Percentiles rank a stretch among this genome's conserved stretches.
phyloP scores from a whole-genome alignment of 768 basidiomycete species.

The Grammothele lineata region DNA sequence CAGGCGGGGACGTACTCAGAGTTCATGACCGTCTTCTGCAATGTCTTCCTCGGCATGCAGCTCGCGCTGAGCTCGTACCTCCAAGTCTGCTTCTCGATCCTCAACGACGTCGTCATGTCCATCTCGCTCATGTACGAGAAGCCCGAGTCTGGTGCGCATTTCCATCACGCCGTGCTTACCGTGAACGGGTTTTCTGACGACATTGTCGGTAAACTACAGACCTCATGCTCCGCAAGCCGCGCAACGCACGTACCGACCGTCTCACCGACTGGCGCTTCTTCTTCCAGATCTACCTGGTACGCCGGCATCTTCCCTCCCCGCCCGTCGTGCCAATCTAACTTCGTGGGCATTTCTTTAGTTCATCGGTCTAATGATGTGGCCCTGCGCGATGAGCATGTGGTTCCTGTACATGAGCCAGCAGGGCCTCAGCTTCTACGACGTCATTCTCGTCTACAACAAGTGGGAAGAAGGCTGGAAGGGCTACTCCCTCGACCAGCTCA shows the following conservation, averaged over 20 bases:
- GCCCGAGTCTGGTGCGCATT: slow-evolving; percentile 50
- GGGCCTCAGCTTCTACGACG: slow-evolving; percentile 43
- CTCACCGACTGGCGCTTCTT: slow-evolving; percentile 51
- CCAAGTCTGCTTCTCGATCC: slow-evolving; percentile 53
- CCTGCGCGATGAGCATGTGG: slow-evolving; percentile 38
- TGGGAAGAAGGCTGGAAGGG: slow-evolving; percentile 35
- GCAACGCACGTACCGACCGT: slow-evolving; percentile 51
- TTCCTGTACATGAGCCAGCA: slow-evolving; percentile 35
- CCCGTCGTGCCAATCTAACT: slow-evolving; percentile 30
- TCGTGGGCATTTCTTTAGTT: slow-evolving; percentile 43
- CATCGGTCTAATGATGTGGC: slow-evolving; percentile 43
- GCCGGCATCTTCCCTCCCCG: slow-evolving; percentile 34
- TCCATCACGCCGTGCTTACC: slow-evolving; percentile 41
- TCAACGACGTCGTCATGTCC: slow-evolving; percentile 52
- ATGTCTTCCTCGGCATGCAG: slow-evolving; percentile 57
- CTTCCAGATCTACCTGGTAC: slow-evolving; percentile 53
- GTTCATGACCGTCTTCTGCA: slow-evolving; percentile 51
- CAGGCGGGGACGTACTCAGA: slow-evolving; percentile 57
- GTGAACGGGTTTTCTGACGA: slow-evolving; percentile 3
- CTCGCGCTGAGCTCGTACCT: slow-evolving; percentile 51
- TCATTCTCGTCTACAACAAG: slow-evolving; percentile 45
- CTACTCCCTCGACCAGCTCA: slow-evolving; percentile 37
- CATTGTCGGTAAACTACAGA: too few species aligned
- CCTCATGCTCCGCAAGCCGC: slow-evolving; percentile 49
- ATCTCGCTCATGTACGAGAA: slow-evolving; percentile 54